Conservation (phyloP, 768 basidiomycete genomes). For the Tylopilus subfusipes region DNA sequence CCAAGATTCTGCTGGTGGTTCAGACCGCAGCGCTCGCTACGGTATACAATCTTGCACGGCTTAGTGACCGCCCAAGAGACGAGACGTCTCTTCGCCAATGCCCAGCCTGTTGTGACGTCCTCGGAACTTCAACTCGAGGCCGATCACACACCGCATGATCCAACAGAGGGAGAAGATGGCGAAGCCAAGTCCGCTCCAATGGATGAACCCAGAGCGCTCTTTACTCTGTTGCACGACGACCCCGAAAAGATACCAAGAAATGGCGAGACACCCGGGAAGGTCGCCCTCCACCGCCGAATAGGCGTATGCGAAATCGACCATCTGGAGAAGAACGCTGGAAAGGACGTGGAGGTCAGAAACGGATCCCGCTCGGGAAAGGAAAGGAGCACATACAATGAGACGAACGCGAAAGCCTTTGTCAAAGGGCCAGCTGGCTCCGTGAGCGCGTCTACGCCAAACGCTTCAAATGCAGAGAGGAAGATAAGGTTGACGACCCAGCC, state of each 20-base stretch:
- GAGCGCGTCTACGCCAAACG: conserved; percentile 57
- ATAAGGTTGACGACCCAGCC: conserved; percentile 56
- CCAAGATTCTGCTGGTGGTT: not conserved
- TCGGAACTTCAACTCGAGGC: conserved; percentile 35
- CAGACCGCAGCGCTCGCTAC: not conserved
- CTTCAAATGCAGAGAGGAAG: conserved; percentile 54
- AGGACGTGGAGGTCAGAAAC: not conserved
- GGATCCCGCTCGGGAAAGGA: not conserved
- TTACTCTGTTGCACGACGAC: conserved; percentile 53
- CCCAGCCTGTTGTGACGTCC: conserved; percentile 32
- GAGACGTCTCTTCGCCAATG: conserved; percentile 31
- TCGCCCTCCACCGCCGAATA: conserved; percentile 64
- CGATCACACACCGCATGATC: conserved; percentile 54
- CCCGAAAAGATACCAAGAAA: conserved; percentile 64
- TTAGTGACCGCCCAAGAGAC: conserved; percentile 30
- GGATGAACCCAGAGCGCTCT: conserved; percentile 49
- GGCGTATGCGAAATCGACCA: conserved; percentile 60
- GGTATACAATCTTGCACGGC: not conserved
- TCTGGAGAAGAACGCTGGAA: conserved; percentile 51
- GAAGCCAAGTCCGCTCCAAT: conserved; percentile 64
- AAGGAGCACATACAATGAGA: conserved; percentile 41
- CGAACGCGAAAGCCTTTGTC: conserved; percentile 63
- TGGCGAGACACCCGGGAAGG: conserved; percentile 63
- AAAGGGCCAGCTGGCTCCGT: conserved; percentile 50
- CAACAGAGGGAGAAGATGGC: conserved; percentile 62